Evolutionary conservation across 1,284 basidiomycete species (phyloP), one percentile per base, ranked within the genome.

Genomic region (Trametes hirsuta): DNA sequence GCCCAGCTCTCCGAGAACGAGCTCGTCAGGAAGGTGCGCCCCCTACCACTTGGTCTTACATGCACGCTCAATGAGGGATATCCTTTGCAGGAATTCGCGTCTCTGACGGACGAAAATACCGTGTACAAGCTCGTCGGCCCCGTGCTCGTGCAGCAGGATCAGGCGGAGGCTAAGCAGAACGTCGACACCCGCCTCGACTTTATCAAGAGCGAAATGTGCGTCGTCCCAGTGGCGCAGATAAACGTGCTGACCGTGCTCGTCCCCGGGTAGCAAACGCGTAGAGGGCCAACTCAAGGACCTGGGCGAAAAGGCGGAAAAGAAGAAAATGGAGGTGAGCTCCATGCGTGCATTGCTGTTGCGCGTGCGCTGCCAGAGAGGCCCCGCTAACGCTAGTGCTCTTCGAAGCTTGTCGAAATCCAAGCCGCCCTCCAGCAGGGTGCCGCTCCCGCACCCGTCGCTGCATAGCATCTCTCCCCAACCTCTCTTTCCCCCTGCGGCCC

Each of bases 121-220:
- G 84, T 99, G 8, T 99, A 90, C 81, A 99, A 99, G 78, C 85
- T 95, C 47, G 84, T 97, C 47, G 97, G 97, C 0, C 94, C 95
- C 1, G 91, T 95, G 1, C 84, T 99, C 22, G 87, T 98, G 6
- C 87, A 91, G 68, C 97, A 98, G 75, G 96, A 98, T 65, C 88
- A 90, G 68, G 75, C 76, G 5, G 97, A 98, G 68, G 97, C 97
- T 10, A 93, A 91, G 72, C 80, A 78, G 58, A 98, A 97, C 71
- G 94, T 99, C 35, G 87, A 95, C 64, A 98, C 94, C 59, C 87
- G 97, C 6, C 77, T 99, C 41, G 93, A 95, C 62, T 98, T 95
- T 76, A 98, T 99, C 71, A 82, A 80, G 54, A 78, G 84, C 50
- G 96, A 99, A 75, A 94, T 97, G 96, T 98, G 62, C 61, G 91